Base-by-base conservation (phyloP, 257 asterid species). In the Plantago elongata region DNA sequence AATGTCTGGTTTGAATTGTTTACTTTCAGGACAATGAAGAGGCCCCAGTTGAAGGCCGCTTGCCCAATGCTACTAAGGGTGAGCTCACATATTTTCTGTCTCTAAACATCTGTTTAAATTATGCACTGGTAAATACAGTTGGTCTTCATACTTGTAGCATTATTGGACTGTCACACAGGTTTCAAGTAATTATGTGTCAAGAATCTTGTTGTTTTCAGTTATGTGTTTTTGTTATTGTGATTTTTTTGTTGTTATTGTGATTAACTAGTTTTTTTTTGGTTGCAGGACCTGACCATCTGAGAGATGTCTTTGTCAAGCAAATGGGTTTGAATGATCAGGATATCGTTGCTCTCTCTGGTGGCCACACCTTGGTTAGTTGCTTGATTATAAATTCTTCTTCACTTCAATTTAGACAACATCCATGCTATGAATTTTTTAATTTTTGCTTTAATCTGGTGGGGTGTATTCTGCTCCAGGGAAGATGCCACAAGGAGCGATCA, bases 61-160 rank as follows among this genome's bases (percentile, higher is more conserved):
- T 90, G 66, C 96, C 98, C 48, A 86, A 85, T 81, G 99, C 99
- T n/a, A 85, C 76, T 14, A 70, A 83, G 75, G 97, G 97, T 90
- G 43, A 49, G 92, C 75, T 40, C 11, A 37, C 27, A 22, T 22
- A 42, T 40, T 14, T 49, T n/a, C 16, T 51, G 37, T 22, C 18
- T 9, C 54, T 5, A 1, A 51, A 15, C 16, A 18, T 50, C 14
- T 18, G 57, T 9, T 30, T 17, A 27, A 5, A n/a, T n/a, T n/a
- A n/a, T n/a, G n/a, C n/a, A n/a, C n/a, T n/a, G n/a, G n/a, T n/a
- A n/a, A n/a, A n/a, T n/a, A n/a, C n/a, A n/a, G n/a, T n/a, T n/a
- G n/a, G n/a, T n/a, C n/a, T n/a, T n/a, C n/a, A n/a, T n/a, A n/a
- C n/a, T n/a, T n/a, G n/a, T n/a, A 22, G 27, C 27, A 22, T 2